A percentile compares a stretch with the other conserved stretches of the same genome.
Evolutionary conservation across 805 yeast species (phyloP).

Genomic region (Tetrapisispora iriomotensis): DNA sequence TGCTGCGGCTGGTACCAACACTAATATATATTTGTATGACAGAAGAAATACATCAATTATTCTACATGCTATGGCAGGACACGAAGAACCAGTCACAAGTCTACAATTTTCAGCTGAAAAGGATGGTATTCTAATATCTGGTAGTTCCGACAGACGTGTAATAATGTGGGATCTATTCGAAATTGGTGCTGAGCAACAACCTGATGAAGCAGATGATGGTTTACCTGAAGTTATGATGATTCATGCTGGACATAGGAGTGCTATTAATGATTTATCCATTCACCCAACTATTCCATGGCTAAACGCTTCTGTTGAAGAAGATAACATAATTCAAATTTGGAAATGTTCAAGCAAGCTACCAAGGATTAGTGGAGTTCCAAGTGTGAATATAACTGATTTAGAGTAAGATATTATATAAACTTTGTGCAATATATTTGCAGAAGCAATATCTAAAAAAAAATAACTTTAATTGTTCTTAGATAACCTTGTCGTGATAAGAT

Average conservation of each 20-base stretch:
- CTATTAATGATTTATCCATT: conserved; percentile 64
- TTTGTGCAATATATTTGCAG: background rate
- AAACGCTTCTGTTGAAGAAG: conserved; percentile 45
- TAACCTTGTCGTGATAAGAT: no score
- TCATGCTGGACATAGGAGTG: conserved; percentile 85
- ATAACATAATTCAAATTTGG: conserved; percentile 39
- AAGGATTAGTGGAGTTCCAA: conserved; percentile 19
- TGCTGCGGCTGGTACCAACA: conserved; percentile 63
- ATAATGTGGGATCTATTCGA: conserved; percentile 72
- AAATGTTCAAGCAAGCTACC: conserved; percentile 32
- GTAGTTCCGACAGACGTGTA: conserved; percentile 67
- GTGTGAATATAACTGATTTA: conserved; percentile 5
- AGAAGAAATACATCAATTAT: conserved; percentile 39
- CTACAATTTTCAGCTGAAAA: conserved; percentile 69
- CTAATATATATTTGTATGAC: conserved; percentile 59
- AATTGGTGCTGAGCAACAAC: conserved; percentile 77
- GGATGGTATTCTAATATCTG: conserved; percentile 71
- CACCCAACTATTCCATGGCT: conserved; percentile 67
- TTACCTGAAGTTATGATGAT: conserved; percentile 81
- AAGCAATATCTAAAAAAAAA: background rate
- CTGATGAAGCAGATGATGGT: conserved; percentile 86
- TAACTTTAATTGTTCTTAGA: no score
- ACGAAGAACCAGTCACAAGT: conserved; percentile 59
- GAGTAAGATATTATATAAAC: conserved; percentile 4
- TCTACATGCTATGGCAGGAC: conserved; percentile 73